These are phyloP conservation scores for Candida pseudoviswanathii DNA, from an alignment of 1,139 yeast genomes.

Conservation along the genomic window DNA sequence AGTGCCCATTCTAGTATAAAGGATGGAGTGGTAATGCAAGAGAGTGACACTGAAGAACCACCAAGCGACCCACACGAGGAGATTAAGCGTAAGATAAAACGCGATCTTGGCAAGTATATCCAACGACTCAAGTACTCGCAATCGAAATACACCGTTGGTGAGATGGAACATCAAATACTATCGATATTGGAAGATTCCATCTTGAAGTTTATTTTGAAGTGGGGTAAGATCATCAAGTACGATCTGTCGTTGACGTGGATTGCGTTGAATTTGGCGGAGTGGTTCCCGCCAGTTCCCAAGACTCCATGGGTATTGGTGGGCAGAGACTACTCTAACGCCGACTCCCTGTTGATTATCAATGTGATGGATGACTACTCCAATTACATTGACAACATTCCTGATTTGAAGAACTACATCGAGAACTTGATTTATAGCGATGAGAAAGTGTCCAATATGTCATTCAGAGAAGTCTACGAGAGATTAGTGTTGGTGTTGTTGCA, in stretches of 20 bases:
- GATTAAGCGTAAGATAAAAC: constrained; percentile 38
- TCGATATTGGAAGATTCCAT: constrained; percentile 63
- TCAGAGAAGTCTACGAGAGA: constrained; percentile 75
- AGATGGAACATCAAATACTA: constrained; percentile 55
- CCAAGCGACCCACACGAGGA: constrained; percentile 24
- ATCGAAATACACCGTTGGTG: constrained; percentile 21
- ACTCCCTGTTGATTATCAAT: constrained; percentile 35
- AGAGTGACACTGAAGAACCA: constrained; percentile 7
- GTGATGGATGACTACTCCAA: constrained; percentile 52
- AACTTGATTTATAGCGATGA: constrained; percentile 30
- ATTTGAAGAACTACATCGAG: constrained; percentile 27
- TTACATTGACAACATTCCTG: constrained; percentile 39
- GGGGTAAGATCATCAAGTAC: constrained; percentile 79
- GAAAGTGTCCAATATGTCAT: constrained; percentile 41
- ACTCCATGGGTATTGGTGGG: constrained; percentile 49
- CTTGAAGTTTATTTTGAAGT: constrained; percentile 64
- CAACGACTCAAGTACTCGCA: constrained; percentile 36
- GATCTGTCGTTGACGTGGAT: constrained; percentile 86
- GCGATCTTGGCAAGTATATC: constrained; percentile 57
- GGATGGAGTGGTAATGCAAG: constrained; percentile 3
- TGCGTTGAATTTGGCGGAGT: constrained; percentile 84
- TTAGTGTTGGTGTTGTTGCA: constrained; percentile 75
- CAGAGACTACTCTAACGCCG: constrained; percentile 31
- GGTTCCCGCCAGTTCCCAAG: constrained; percentile 70
- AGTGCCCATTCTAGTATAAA: constrained; percentile 14